Base-by-base conservation (phyloP, 768 basidiomycete species). In the Russula abietina region DNA sequence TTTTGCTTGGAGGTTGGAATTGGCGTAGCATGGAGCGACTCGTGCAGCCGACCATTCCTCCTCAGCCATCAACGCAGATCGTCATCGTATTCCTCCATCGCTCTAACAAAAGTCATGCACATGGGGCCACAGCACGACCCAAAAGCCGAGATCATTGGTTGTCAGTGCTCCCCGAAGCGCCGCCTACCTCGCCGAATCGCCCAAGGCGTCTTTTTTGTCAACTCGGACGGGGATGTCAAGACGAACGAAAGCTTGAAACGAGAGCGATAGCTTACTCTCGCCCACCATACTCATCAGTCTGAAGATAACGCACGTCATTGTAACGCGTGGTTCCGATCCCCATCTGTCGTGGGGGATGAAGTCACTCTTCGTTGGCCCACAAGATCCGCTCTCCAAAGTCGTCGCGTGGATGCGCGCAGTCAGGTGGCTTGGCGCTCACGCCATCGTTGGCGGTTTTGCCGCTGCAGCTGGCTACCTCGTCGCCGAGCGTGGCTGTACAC, bases 321-420 rank as follows among this genome's bases (percentile, higher is more conserved):
- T 64, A 3, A 22, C 24, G 16, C 58, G 59, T 6, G 59, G 54
- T 9, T 43, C 48, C 32, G 52, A 52, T 39, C 32, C 57, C 12
- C 26, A 3, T 4, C 50, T 48, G 12, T 36, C 36, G 28, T 53
- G 61, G 33, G 61, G 61, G 33, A 57, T 58, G 43, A 58, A 57
- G 33, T 39, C 58, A 30, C 63, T 64, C 54, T 60, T 64, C 39
- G 59, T 64, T 3, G 59, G 54, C 5, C 54, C 48, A 0, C 58
- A 55, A 3, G 63, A 64, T 32, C 63, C 63, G 3, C 63, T 64
- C 26, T 64, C 58, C 24, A 60, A 17, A 36, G 16, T 64, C 53
- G 54, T 64, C 32, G 48, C 48, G 30, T 64, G 63, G 63, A 64
- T 64, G 54, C 63, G 54, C 12, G 63, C 63, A 8, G 63, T 60